phyloP scores from a whole-genome alignment of 139 green algal genomes.

The Chlamydomonas sp. region DNA sequence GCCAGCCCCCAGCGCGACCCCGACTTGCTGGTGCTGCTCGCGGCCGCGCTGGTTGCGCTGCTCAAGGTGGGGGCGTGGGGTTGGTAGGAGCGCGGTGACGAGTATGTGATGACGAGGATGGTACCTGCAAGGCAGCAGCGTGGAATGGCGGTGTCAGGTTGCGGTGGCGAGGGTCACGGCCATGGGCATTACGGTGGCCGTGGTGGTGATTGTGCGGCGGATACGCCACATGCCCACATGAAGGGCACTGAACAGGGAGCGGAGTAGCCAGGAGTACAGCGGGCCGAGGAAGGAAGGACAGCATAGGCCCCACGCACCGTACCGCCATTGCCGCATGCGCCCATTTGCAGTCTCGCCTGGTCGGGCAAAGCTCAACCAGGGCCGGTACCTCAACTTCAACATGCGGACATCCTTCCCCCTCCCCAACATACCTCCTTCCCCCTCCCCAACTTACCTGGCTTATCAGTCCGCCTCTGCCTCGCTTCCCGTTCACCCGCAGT shows the following conservation, averaged over 20 bases:
- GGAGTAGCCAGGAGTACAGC: too few relatives aligned
- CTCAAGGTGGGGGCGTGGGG: conserved; percentile 44
- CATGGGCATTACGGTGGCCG: too few relatives aligned
- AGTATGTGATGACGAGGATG: neutral
- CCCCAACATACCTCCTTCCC: neutral
- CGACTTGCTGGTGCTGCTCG: conserved; percentile 66
- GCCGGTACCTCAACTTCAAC: too few relatives aligned
- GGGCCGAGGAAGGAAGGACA: too few relatives aligned
- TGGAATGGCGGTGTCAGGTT: neutral
- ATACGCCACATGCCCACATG: too few relatives aligned
- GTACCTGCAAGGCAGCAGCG: neutral
- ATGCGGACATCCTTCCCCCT: neutral
- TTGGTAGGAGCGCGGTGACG: neutral
- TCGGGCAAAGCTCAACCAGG: too few relatives aligned
- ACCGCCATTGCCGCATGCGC: too few relatives aligned
- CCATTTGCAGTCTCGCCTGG: too few relatives aligned
- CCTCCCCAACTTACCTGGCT: neutral
- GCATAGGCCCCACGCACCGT: too few relatives aligned
- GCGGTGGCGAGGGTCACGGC: neutral
- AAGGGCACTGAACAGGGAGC: too few relatives aligned
- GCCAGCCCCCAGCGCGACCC: neutral
- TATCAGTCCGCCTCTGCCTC: too few relatives aligned
- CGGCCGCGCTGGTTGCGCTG: conserved; percentile 74
- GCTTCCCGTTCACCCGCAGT: neutral
- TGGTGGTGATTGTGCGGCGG: too few relatives aligned